Evolutionary conservation across 2,329 filamentous ascomycete genomes (phyloP), one percentile per base, ranked within the genome.

Genomic region (Cyphellophora attinorum): DNA sequence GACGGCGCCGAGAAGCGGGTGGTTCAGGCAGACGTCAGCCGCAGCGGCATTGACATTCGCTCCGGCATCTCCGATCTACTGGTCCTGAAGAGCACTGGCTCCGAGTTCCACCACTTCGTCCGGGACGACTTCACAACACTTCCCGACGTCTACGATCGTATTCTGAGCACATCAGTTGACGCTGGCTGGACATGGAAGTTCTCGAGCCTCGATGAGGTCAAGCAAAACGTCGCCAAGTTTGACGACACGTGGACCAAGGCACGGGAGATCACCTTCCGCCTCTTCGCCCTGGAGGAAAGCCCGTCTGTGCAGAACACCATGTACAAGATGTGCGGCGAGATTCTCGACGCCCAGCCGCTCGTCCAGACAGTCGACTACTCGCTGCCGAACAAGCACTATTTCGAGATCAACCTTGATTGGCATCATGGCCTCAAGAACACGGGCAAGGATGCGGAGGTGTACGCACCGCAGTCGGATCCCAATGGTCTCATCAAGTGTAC

Each of bases 301-400:
- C 84, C 91, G 30, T 93, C 85, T 51, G 91, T 98, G 15, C 91
- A 98, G 65, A 80, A 79, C 51, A 96, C 89, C 41, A 96, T 98
- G 91, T 98, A 95, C 69, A 93, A 95, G 69, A 98, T 98, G 89
- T 79, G 75, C 51, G 81, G 89, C 59, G 68, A 80, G 58, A 94
- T 98, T 48, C 68, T 98, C 34, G 80, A 74, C 6, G 75, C 70
- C 14, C 82, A 79, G 15, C 81, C 85, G 11, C 68, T 79, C 44
- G 73, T 86, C 14, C 74, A 80, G 29, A 68, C 71, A 14, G 84
- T 91, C 27, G 74, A 81, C 50, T 96, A 95, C 57, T 70, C 80
- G 6, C 70, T 98, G 52, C 91, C 91, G 8, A 98, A 98, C 70
- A 96, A 95, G 68, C 91, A 98, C 64, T 96, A 95, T 66, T 96